These are phyloP conservation scores for Nothophaeocryptopus gaeumannii DNA, from an alignment of 2,329 filamentous ascomycete species.

Conservation along the genomic window DNA sequence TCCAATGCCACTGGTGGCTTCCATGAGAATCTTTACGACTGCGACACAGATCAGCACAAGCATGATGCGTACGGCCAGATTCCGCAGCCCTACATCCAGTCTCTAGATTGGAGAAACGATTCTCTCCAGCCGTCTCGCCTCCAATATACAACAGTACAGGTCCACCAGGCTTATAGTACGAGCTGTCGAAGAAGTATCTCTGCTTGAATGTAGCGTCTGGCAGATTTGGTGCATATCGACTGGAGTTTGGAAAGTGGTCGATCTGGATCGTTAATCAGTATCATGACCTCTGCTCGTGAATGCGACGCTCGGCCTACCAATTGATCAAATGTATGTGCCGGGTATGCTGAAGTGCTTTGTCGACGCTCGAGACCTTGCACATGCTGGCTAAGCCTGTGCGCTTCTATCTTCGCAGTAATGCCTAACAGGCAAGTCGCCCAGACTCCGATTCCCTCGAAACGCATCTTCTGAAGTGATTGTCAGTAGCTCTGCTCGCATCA, in stretches of 20 bases:
- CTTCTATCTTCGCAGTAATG: too few species aligned
- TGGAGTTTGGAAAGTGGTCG: constrained; percentile 80
- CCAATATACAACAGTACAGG: constrained; percentile 74
- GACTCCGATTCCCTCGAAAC: too few species aligned
- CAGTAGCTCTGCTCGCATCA: too few species aligned
- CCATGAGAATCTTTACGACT: constrained; percentile 52
- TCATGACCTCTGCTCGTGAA: not conserved
- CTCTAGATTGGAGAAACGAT: constrained; percentile 65
- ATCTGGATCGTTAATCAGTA: constrained; percentile 38
- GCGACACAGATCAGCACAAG: not conserved
- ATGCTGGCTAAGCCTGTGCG: not conserved
- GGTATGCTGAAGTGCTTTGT: not conserved
- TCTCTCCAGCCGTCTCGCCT: constrained; percentile 65
- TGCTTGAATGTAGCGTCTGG: constrained; percentile 64
- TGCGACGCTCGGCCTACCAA: not conserved
- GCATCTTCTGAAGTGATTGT: too few species aligned
- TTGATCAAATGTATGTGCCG: constrained; percentile 8
- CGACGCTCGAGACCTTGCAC: not conserved
- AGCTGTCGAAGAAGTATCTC: constrained; percentile 78
- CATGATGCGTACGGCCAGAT: not conserved
- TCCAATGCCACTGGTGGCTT: constrained; percentile 53
- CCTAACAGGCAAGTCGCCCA: too few species aligned
- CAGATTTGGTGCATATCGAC: constrained; percentile 68
- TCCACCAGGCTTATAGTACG: constrained; percentile 70
- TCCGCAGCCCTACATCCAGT: constrained; percentile 55